Evolutionary conservation across 148 eudicot genomes (phyloP).

Genomic region (Vaccinium darrowii): DNA sequence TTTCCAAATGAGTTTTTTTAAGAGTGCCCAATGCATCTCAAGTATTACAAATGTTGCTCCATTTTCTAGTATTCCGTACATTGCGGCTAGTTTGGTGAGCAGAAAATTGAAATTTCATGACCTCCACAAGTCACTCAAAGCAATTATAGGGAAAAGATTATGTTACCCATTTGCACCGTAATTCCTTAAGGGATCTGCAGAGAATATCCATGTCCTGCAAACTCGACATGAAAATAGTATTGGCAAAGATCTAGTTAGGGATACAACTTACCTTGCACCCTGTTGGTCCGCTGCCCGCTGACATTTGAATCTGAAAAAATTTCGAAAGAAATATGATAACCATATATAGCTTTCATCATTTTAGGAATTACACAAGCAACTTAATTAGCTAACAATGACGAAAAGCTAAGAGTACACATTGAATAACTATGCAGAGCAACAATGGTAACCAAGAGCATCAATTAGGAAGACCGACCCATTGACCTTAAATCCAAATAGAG

Average conservation of each 20-base stretch:
- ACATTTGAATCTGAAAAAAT: too few species aligned
- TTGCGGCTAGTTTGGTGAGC: not conserved
- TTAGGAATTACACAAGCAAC: too few species aligned
- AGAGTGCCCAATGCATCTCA: not conserved
- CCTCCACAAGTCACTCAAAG: not conserved
- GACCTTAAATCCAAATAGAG: too few species aligned
- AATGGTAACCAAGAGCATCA: too few species aligned
- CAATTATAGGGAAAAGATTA: not conserved
- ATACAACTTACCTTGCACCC: too few species aligned
- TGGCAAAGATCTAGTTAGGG: not conserved
- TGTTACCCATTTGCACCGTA: not conserved
- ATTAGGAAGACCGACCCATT: too few species aligned
- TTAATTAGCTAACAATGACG: too few species aligned
- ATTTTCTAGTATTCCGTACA: not conserved
- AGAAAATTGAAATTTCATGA: not conserved
- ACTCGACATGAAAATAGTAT: slow-evolving; percentile 1
- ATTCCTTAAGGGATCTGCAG: not conserved
- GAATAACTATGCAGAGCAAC: too few species aligned
- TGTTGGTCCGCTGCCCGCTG: too few species aligned
- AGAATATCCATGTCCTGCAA: slow-evolving; percentile 8
- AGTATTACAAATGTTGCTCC: not conserved
- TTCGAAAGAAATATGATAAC: too few species aligned
- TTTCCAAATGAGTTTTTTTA: not conserved
- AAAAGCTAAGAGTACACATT: too few species aligned
- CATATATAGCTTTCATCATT: too few species aligned